phyloP scores from a whole-genome alignment of 768 basidiomycete species.

The Amanita pallidorosea region DNA sequence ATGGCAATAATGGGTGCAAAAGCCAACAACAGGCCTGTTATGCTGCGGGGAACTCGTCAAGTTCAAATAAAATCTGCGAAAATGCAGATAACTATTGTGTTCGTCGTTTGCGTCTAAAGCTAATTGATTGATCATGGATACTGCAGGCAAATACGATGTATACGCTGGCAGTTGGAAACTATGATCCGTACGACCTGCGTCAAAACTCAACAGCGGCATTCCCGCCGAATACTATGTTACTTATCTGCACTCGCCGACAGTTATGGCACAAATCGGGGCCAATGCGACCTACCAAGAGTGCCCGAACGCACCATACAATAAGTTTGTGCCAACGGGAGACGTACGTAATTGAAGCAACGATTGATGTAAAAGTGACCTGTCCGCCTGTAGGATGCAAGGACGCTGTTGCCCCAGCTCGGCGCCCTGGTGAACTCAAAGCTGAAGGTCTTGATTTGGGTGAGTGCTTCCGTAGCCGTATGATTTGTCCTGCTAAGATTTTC shows the following conservation, averaged over 20 bases:
- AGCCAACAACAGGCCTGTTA: constrained; percentile 48
- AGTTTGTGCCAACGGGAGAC: constrained; percentile 46
- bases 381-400: constrained; percentile 36
- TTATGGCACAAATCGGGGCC: constrained; percentile 41
- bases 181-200: constrained; percentile 46
- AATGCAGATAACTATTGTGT: constrained; percentile 49
- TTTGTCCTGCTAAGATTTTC: constrained; percentile 10
- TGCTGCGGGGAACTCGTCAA: constrained; percentile 33
- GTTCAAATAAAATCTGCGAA: constrained; percentile 39
- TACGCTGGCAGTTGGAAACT: constrained; percentile 38
- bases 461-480: constrained; percentile 1
- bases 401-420: constrained; percentile 37
- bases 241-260: constrained; percentile 25
- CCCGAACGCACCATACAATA: constrained; percentile 25
- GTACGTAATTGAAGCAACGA: constrained; percentile 18
- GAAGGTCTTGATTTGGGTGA: constrained; percentile 36
- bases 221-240: constrained; percentile 43
- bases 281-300: constrained; percentile 39
- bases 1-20: constrained; percentile 35
- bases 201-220: constrained; percentile 43
- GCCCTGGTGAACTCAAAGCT: constrained; percentile 31
- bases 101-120: constrained; percentile 10
- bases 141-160: constrained; percentile 35
- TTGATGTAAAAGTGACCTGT: not conserved
- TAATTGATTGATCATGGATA: not conserved